phyloP scores from a whole-genome alignment of 495 filamentous ascomycete genomes.

The Penicillium arizonense region DNA sequence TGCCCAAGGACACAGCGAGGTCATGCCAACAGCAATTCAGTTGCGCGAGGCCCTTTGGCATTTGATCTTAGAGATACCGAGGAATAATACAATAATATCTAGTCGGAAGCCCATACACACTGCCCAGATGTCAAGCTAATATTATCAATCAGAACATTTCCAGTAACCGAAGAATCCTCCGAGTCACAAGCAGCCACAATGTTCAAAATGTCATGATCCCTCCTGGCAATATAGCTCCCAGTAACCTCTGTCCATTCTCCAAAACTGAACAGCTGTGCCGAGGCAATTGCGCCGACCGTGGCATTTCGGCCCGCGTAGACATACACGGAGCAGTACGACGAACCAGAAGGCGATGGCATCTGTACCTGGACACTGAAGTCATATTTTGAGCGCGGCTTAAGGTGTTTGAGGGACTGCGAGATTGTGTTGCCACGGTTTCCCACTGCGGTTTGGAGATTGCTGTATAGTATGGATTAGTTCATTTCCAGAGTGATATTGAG shows the following conservation, averaged over 20 bases:
- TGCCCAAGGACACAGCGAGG: too few relatives aligned
- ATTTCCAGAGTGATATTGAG: too few relatives aligned
- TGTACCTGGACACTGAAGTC: conserved; percentile 15
- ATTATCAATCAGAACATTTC: conserved; percentile 20
- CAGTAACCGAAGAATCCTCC: conserved; percentile 19
- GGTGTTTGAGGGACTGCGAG: conserved; percentile 14
- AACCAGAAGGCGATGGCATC: conserved; percentile 6
- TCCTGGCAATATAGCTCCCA: conserved; percentile 15
- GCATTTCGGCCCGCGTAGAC: conserved; percentile 21
- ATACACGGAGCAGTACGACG: conserved; percentile 19
- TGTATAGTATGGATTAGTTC: neutral
- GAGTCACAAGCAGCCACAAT: conserved; percentile 22
- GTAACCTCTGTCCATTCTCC: conserved; percentile 19
- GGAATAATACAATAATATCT: too few relatives aligned
- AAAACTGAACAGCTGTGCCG: conserved; percentile 6
- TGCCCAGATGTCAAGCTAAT: conserved; percentile 9
- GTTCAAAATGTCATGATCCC: conserved; percentile 12
- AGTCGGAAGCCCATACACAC: neutral
- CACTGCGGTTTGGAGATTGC: conserved; percentile 20
- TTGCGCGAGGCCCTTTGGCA: too few relatives aligned
- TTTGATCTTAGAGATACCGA: too few relatives aligned
- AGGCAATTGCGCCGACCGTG: conserved; percentile 14
- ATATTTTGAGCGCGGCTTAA: conserved; percentile 14
- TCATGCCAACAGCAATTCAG: too few relatives aligned
- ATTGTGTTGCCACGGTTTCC: conserved; percentile 23